Conservation (phyloP, 1,139 yeast genomes). For the Chernovozyma aurita region DNA sequence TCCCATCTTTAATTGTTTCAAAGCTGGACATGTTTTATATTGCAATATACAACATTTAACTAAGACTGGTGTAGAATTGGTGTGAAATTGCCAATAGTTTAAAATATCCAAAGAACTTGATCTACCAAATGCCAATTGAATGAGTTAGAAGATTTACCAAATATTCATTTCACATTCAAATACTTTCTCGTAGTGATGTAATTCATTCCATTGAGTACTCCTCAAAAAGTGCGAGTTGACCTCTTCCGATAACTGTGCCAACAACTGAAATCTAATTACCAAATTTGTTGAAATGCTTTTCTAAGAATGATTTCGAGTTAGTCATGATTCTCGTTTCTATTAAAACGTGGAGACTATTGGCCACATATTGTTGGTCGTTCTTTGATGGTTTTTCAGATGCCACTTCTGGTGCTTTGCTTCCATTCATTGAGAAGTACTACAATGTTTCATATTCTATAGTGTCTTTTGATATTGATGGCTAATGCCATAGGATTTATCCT, state of each 20-base stretch:
- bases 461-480: constrained; percentile 42
- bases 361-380: constrained; percentile 40
- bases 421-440: constrained; percentile 36
- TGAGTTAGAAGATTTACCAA: not conserved
- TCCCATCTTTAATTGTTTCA: too few species aligned
- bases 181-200: not conserved
- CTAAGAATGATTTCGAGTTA: not conserved
- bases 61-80: not conserved
- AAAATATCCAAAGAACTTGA: too few species aligned
- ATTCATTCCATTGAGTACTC: not conserved
- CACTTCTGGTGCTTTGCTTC: constrained; percentile 46
- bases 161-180: not conserved
- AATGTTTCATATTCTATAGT: constrained; percentile 33
- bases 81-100: not conserved
- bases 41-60: not conserved
- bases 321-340: not conserved
- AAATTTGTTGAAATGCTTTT: not conserved
- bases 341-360: constrained; percentile 30
- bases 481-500: constrained; percentile 43
- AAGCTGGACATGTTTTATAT: not conserved
- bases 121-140: not conserved
- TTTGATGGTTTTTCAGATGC: constrained; percentile 39
- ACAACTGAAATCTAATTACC: not conserved
- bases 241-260: too few species aligned
- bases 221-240: too few species aligned